Evolutionary conservation across 148 eudicot species (phyloP).

Genomic region (Arctostaphylos glauca): DNA sequence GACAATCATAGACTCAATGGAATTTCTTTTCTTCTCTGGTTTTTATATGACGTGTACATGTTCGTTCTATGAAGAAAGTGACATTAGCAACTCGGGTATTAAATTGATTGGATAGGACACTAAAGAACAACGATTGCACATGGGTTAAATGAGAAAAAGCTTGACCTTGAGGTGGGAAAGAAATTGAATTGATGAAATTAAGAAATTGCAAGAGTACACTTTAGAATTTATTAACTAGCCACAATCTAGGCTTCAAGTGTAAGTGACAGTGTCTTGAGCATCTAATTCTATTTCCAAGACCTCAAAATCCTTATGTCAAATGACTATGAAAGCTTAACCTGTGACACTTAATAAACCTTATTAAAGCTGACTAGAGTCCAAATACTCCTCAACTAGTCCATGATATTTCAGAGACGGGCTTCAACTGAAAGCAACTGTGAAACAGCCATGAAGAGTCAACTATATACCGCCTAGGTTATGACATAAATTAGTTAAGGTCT

Average conservation of each 20-base stretch:
- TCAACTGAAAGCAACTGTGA: not conserved
- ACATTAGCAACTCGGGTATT: not conserved
- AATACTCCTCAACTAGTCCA: not conserved
- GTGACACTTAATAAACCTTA: not conserved
- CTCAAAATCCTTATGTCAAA: not conserved
- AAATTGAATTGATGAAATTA: not conserved
- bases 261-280: not conserved
- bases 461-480: not conserved
- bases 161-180: not conserved
- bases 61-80: not conserved
- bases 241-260: not conserved
- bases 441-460: not conserved
- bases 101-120: slow-evolving; percentile 1
- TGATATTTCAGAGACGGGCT: not conserved
- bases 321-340: not conserved
- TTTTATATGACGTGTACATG: not conserved
- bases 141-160: not conserved
- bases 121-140: not conserved
- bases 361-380: not conserved
- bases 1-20: not conserved
- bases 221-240: not conserved
- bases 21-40: not conserved
- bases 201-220: not conserved
- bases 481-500: slow-evolving; percentile 1
- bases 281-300: not conserved